phyloP scores from a whole-genome alignment of 148 eudicot genomes.

The Rheum nobile region DNA sequence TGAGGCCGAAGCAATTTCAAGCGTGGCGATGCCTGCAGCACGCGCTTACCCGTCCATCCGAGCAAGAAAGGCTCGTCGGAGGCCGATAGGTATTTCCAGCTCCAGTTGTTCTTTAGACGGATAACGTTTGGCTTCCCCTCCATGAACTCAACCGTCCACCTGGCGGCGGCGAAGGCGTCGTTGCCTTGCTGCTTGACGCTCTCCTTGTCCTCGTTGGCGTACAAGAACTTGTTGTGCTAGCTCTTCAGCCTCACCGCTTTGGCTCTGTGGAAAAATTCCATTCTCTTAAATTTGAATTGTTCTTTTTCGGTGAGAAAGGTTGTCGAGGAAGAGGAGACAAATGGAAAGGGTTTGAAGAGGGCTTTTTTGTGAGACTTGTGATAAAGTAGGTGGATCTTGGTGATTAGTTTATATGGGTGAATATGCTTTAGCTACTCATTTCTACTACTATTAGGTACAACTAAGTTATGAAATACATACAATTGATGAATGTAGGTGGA shows the following conservation, averaged over 20 bases:
- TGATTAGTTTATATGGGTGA: background rate
- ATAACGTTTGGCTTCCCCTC: conserved; percentile 13
- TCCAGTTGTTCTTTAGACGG: conserved; percentile 18
- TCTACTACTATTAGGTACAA: background rate
- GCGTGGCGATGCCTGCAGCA: conserved; percentile 14
- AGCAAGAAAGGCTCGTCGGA: conserved; percentile 16
- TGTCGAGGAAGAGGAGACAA: background rate
- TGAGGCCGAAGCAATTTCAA: no score
- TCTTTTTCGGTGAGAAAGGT: background rate
- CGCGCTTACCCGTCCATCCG: conserved; percentile 18
- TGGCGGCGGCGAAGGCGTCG: conserved; percentile 8
- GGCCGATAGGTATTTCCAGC: conserved; percentile 20
- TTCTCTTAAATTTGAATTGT: conserved; percentile 9
- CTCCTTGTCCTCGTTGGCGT: conserved; percentile 22
- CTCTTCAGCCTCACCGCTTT: conserved; percentile 21
- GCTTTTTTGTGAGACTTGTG: background rate
- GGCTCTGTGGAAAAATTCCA: conserved; percentile 49
- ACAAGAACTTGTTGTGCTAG: conserved; percentile 22
- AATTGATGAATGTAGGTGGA: background rate
- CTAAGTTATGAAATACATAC: background rate
- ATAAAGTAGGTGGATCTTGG: background rate
- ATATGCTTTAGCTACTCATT: background rate
- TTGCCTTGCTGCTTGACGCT: conserved; percentile 12
- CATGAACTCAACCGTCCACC: conserved; percentile 17
- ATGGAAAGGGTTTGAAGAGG: background rate